Percentiles rank a stretch among this genome's conserved stretches.
These are phyloP conservation scores for Pseudofabraea citricarpa DNA, from an alignment of 2,329 filamentous ascomycete genomes.

Conservation along the genomic window DNA sequence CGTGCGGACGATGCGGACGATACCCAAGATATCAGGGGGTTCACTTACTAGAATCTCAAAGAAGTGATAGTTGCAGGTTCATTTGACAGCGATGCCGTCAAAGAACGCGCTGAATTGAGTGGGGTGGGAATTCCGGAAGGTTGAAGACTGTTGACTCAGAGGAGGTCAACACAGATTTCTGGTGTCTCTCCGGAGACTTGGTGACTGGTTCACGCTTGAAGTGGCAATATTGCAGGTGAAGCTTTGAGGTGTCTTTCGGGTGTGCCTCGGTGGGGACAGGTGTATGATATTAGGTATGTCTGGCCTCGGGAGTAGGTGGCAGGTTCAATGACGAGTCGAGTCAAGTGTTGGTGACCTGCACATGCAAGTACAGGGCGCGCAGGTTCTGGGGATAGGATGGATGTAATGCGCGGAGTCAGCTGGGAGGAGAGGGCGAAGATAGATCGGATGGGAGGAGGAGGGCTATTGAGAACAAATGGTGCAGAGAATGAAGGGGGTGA, in stretches of 20 bases:
- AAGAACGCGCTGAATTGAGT: conserved; percentile 71
- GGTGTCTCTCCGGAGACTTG: background rate
- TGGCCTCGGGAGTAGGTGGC: conserved; percentile 12
- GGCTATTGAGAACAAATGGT: conserved; percentile 5
- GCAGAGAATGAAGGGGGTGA: background rate
- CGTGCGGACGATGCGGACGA: conserved; percentile 1
- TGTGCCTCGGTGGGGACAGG: background rate
- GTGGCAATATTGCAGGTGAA: conserved; percentile 5
- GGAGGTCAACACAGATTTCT: conserved; percentile 10
- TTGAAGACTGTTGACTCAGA: conserved; percentile 11
- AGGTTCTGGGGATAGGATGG: conserved; percentile 6
- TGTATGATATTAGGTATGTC: conserved; percentile 8
- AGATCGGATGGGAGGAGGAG: conserved; percentile 10
- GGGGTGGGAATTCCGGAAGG: conserved; percentile 14
- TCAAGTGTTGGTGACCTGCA: conserved; percentile 12
- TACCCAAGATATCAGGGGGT: background rate
- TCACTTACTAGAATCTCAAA: conserved; percentile 23
- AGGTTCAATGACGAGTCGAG: conserved; percentile 21
- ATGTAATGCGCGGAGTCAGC: conserved; percentile 24
- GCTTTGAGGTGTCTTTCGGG: background rate
- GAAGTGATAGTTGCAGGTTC: conserved; percentile 71
- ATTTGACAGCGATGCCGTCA: conserved; percentile 95
- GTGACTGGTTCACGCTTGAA: too few species aligned
- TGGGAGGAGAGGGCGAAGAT: conserved; percentile 31
- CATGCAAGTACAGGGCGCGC: conserved; percentile 8